Percentiles rank a stretch among this genome's conserved stretches.
These are phyloP conservation scores for Wickerhamomyces alni DNA, from an alignment of 805 yeast genomes.

Conservation along the genomic window DNA sequence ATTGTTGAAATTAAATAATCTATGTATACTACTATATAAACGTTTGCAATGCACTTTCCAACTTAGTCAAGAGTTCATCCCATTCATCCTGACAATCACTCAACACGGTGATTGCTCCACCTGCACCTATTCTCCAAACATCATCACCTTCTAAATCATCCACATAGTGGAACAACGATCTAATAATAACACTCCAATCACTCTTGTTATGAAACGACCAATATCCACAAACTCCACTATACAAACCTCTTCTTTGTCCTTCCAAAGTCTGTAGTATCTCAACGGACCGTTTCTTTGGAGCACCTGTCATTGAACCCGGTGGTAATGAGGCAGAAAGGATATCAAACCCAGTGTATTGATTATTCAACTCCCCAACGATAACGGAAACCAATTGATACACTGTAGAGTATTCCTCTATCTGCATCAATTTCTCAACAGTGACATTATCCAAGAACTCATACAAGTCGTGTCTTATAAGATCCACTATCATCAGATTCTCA, in stretches of 20 bases:
- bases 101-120: slow-evolving; percentile 93
- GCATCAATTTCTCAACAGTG: slow-evolving; percentile 72
- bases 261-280: slow-evolving; percentile 57
- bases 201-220: slow-evolving; percentile 85
- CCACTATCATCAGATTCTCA: slow-evolving; percentile 96
- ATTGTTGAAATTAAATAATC: slow-evolving; percentile 62
- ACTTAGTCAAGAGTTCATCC: slow-evolving; percentile 83
- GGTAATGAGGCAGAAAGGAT: slow-evolving; percentile 76
- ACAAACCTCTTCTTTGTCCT: slow-evolving; percentile 58
- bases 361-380: slow-evolving; percentile 49
- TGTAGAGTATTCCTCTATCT: slow-evolving; percentile 86
- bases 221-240: slow-evolving; percentile 93
- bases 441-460: slow-evolving; percentile 62
- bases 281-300: slow-evolving; percentile 91
- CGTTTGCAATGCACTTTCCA: slow-evolving; percentile 74
- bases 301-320: slow-evolving; percentile 99
- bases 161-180: slow-evolving; percentile 69
- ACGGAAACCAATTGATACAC: slow-evolving; percentile 91
- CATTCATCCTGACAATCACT: slow-evolving; percentile 82
- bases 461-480: slow-evolving; percentile 87
- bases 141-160: slow-evolving; percentile 33
- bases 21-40: slow-evolving; percentile 27
- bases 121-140: slow-evolving; percentile 90
- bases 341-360: slow-evolving; percentile 63
- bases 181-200: slow-evolving; percentile 94